Evolutionary conservation across 2,329 filamentous ascomycete genomes (phyloP).

Genomic region (Penicillium frequentans): DNA sequence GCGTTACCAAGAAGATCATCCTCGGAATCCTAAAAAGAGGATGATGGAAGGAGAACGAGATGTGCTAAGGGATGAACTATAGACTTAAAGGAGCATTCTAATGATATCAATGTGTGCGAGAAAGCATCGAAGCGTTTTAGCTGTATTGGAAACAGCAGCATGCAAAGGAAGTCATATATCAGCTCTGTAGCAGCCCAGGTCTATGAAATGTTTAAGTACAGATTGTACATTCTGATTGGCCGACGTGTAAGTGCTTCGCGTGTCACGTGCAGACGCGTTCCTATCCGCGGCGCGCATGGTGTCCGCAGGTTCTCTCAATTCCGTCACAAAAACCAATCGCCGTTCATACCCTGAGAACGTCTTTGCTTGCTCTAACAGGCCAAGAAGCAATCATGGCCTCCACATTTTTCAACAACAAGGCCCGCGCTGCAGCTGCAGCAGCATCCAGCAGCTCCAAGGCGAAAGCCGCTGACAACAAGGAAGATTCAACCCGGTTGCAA

Average conservation of each 20-base stretch:
- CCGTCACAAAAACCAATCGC: slow-evolving; percentile 9
- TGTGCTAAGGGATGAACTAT: slow-evolving; percentile 39
- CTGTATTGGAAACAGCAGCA: too few relatives aligned
- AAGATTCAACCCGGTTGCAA: slow-evolving; percentile 67
- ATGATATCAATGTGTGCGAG: slow-evolving; percentile 8
- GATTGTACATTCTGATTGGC: slow-evolving; percentile 11
- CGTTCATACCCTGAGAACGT: not conserved
- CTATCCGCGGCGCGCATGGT: slow-evolving; percentile 18
- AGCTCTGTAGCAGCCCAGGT: not conserved
- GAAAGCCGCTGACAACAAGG: slow-evolving; percentile 64
- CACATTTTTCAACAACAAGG: slow-evolving; percentile 94
- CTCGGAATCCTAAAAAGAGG: slow-evolving; percentile 49
- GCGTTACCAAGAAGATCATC: slow-evolving; percentile 37
- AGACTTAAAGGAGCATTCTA: slow-evolving; percentile 19
- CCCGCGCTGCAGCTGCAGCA: slow-evolving; percentile 70
- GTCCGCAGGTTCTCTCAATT: slow-evolving; percentile 7
- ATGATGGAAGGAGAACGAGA: slow-evolving; percentile 45
- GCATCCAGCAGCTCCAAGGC: slow-evolving; percentile 68
- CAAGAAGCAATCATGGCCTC: slow-evolving; percentile 57
- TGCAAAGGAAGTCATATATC: not conserved
- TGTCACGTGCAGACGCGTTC: slow-evolving; percentile 39
- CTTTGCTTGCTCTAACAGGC: not conserved
- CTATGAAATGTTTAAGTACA: slow-evolving; percentile 4
- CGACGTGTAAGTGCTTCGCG: slow-evolving; percentile 26
- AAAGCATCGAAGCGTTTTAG: not conserved